These are phyloP conservation scores for Butyriboletus regius DNA, from an alignment of 1,284 basidiomycete genomes.

Conservation along the genomic window DNA sequence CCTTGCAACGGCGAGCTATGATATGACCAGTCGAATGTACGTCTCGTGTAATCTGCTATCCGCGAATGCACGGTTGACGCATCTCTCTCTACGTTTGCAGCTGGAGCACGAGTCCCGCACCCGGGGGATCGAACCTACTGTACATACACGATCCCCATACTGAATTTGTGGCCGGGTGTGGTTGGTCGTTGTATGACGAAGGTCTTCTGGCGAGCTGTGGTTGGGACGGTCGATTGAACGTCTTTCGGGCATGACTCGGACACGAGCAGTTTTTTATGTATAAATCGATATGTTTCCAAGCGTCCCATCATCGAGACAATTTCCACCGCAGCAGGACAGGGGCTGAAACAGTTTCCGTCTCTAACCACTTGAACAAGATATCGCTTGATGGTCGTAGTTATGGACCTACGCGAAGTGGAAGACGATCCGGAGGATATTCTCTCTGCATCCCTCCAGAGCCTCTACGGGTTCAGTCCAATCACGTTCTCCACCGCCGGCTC, in stretches of 20 bases:
- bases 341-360: background rate
- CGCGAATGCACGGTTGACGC: background rate
- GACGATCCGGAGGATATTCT: slow-evolving; percentile 58
- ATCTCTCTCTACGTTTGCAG: slow-evolving; percentile 30
- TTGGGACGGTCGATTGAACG: slow-evolving; percentile 81
- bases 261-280: background rate
- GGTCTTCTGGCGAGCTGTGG: slow-evolving; percentile 79
- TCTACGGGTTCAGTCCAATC: slow-evolving; percentile 58
- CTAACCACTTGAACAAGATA: background rate
- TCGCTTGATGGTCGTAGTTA: background rate
- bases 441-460: slow-evolving; percentile 49
- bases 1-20: slow-evolving; percentile 81
- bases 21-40: slow-evolving; percentile 91
- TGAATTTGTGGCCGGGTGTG: slow-evolving; percentile 88
- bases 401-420: slow-evolving; percentile 5
- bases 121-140: slow-evolving; percentile 51
- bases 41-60: slow-evolving; percentile 28
- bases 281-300: background rate
- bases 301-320: background rate
- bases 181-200: slow-evolving; percentile 84
- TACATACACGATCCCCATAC: slow-evolving; percentile 80
- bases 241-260: slow-evolving; percentile 54
- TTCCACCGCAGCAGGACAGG: background rate
- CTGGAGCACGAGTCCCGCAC: slow-evolving; percentile 55
- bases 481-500: slow-evolving; percentile 50